These are phyloP conservation scores for Coniochaeta ligniaria DNA, from an alignment of 2,329 filamentous ascomycete species.

Conservation along the genomic window DNA sequence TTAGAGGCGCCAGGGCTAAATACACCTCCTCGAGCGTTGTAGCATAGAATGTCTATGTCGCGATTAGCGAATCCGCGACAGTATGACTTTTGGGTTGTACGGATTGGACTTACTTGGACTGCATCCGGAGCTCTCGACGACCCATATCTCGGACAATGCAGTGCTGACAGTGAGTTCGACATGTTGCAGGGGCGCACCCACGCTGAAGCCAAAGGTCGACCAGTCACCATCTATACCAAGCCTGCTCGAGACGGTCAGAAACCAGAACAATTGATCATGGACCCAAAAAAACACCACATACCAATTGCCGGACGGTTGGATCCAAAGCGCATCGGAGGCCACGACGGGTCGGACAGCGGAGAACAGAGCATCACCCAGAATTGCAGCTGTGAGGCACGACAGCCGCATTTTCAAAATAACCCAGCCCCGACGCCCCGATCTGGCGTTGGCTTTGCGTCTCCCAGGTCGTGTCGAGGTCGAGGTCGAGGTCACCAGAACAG, in stretches of 20 bases:
- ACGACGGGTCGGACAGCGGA: constrained; percentile 11
- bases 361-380: constrained; percentile 17
- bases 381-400: constrained; percentile 14
- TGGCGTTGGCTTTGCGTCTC: constrained; percentile 5
- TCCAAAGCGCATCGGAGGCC: constrained; percentile 12
- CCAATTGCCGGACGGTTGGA: constrained; percentile 19
- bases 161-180: constrained; percentile 58
- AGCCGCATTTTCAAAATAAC: constrained; percentile 19
- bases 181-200: constrained; percentile 32
- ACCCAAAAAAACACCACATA: constrained; percentile 9
- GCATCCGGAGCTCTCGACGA: constrained; percentile 53
- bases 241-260: constrained; percentile 28
- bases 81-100: not conserved
- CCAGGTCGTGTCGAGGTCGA: not conserved
- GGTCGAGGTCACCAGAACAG: not conserved
- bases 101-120: constrained; percentile 30
- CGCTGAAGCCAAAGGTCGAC: constrained; percentile 60
- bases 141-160: constrained; percentile 64
- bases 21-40: constrained; percentile 47
- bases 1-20: constrained; percentile 47
- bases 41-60: constrained; percentile 43
- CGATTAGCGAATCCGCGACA: not conserved
- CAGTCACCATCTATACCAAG: constrained; percentile 62
- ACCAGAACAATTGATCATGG: not conserved
- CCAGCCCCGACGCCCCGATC: constrained; percentile 11